phyloP scores from a whole-genome alignment of 164 flowering plant genomes.

The Warburgia ugandensis region DNA sequence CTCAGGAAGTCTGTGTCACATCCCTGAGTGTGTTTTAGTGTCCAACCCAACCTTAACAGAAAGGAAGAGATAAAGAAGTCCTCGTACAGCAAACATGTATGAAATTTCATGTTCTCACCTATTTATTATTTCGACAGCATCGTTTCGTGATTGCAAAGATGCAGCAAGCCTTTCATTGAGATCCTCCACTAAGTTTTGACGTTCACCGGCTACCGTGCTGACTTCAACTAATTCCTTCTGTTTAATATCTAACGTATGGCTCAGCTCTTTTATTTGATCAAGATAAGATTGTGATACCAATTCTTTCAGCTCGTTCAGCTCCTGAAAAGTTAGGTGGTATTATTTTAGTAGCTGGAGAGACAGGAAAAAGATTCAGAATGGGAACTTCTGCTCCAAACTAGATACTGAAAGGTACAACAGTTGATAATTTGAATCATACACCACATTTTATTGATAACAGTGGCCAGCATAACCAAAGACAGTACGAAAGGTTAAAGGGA shows the following conservation, averaged over 20 bases:
- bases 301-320: slow-evolving; percentile 60
- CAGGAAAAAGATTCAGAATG: neutral
- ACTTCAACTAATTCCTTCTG: slow-evolving; percentile 54
- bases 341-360: neutral
- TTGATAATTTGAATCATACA: neutral
- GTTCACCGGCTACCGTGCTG: slow-evolving; percentile 48
- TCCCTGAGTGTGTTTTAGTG: too few species aligned
- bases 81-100: too few species aligned
- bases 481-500: neutral
- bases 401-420: neutral
- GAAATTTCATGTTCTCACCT: slow-evolving; percentile 36
- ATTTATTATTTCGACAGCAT: slow-evolving; percentile 71
- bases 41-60: neutral
- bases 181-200: slow-evolving; percentile 64
- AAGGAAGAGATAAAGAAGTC: neutral
- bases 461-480: neutral
- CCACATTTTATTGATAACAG: neutral
- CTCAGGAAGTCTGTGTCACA: too few species aligned
- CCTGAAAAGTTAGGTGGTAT: slow-evolving; percentile 35
- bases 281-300: slow-evolving; percentile 43
- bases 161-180: slow-evolving; percentile 66
- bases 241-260: slow-evolving; percentile 38
- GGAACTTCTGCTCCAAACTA: neutral
- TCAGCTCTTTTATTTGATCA: slow-evolving; percentile 48
- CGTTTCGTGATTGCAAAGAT: slow-evolving; percentile 67